Evolutionary conservation across 225 moss, liverwort and hornwort species (phyloP).

Genomic region (Climacium dendroides): DNA sequence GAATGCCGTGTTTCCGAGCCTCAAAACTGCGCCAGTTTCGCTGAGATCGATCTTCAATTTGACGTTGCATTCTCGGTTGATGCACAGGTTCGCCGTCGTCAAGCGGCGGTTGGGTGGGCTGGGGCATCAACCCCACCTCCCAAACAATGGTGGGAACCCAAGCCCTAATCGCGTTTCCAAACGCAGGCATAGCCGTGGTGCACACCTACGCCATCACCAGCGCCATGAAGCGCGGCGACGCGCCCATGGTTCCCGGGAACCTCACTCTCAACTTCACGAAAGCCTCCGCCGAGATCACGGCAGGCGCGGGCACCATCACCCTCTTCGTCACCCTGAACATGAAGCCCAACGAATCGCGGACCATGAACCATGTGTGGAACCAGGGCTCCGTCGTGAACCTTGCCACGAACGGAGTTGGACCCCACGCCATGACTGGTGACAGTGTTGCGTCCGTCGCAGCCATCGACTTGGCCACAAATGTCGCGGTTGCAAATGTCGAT

Average conservation of each 20-base stretch:
- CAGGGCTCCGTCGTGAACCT: constrained; percentile 26
- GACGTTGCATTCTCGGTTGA: not conserved
- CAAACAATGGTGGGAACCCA: constrained; percentile 47
- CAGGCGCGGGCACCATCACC: not conserved
- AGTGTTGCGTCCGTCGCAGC: not conserved
- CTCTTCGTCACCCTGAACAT: constrained; percentile 40
- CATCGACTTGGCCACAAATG: constrained; percentile 32
- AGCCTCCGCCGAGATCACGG: not conserved
- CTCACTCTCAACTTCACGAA: constrained; percentile 17
- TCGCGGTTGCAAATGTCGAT: not conserved
- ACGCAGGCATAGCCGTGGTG: constrained; percentile 14
- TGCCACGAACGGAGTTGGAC: not conserved
- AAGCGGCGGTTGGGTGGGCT: constrained; percentile 56
- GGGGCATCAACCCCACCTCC: constrained; percentile 52
- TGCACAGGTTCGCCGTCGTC: constrained; percentile 20
- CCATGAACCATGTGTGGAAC: constrained; percentile 58
- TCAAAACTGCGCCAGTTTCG: too few relatives aligned
- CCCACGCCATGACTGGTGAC: constrained; percentile 10
- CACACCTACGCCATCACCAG: constrained; percentile 29
- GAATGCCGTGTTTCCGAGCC: not conserved
- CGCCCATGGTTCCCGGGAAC: constrained; percentile 1
- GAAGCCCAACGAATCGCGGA: constrained; percentile 2
- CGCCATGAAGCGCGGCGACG: not conserved
- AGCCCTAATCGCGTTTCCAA: constrained; percentile 39
- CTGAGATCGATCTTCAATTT: not conserved